Evolutionary conservation across 2,329 filamentous ascomycete species (phyloP), one percentile per base, ranked within the genome.

Genomic region (Cercospora brassicicola): DNA sequence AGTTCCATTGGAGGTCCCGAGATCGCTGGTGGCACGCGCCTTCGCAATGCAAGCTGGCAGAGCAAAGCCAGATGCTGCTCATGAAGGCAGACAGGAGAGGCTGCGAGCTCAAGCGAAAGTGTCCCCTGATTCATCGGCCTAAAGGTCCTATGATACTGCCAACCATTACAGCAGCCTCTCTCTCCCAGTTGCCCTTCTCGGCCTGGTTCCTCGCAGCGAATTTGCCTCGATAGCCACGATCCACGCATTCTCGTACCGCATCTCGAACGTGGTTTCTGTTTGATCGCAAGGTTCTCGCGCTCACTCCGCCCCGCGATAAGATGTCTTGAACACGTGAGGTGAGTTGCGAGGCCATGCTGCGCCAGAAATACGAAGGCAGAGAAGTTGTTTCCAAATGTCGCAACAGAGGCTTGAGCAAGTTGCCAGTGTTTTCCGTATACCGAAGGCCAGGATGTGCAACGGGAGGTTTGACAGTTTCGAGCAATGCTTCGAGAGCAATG

Each of bases 91-190:
- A 2, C 6, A n/a, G 36, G 13, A 42, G 8, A 42, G 15, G 7
- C 15, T 42, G 5, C 13, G 36, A 42, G 15, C 36, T 42, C 36
- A 42, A 6, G 36, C 15, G 36, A 6, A 42, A 42, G 15, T 15
- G 15, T 6, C 36, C 5, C 13, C 36, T n/a, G 36, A 9, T 13
- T 71, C 68, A 72, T 36, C 71, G 63, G 10, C 68, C 70, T 62
- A 87, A 71, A n/a, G 81, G 78, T n/a, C 86, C 85, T 60, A 93
- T 84, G 5, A 97, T 88, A 74, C 92, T 92, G 62, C 91, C 90
- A 51, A 96, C 91, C 94, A 98, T 97, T 59, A 98, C 94, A 1
- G 94, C 93, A 59, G 94, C 90, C 81, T 98, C 95, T 45, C 94
- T 87, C 75, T 97, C 94, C 92, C 93, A 97, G 65, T 83, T 86